Base-by-base conservation (phyloP, 1,284 basidiomycete species). In the Xerocomus amazonicus region DNA sequence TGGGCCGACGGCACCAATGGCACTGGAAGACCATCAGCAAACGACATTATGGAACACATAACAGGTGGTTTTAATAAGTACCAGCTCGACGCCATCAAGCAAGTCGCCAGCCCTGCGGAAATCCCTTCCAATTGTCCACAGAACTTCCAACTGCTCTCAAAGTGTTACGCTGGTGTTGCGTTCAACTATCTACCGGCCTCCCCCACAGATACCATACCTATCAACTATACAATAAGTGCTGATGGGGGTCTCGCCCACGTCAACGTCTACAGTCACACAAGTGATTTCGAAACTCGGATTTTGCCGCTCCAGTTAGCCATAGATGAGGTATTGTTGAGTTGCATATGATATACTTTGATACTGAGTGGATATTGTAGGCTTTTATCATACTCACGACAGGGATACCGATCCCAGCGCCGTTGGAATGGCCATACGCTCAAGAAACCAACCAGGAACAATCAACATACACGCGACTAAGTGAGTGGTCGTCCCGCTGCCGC, bases 281-380 rank as follows among this genome's bases (percentile, higher is more conserved):
- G 85, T 53, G 87, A 90, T 67, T 83, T 84, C 58, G 87, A 90
- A 63, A 69, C 70, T 47, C 72, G 84, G 45, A 72, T 87, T 27
- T 62, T 91, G 16, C 89, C 89, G 2, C 61, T 91, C 12, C 89
- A 92, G 57, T 86, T 87, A 76, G 85, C 87, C 6, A 71, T 92
- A 31, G 89, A 91, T 58, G 73, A 79, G 59, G 85, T 83, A 53
- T 45, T 71, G 6, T n/a, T n/a, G n/a, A n/a, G 10, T 10, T 32
- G n/a, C 47, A n/a, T 39, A 32, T 41, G 13, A 32, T 19, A 33
- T 46, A 6, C 2, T 6, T 43, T n/a, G n/a, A 26, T 9, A 12
- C 14, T 49, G 32, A 59, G 50, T 10, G 16, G 13, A 19, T 40
- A 5, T 37, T 4, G 19, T 47, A 85, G 82, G 81, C 83, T 6